phyloP scores from a whole-genome alignment of 345 rosid species.

The Bruguiera sexangula region DNA sequence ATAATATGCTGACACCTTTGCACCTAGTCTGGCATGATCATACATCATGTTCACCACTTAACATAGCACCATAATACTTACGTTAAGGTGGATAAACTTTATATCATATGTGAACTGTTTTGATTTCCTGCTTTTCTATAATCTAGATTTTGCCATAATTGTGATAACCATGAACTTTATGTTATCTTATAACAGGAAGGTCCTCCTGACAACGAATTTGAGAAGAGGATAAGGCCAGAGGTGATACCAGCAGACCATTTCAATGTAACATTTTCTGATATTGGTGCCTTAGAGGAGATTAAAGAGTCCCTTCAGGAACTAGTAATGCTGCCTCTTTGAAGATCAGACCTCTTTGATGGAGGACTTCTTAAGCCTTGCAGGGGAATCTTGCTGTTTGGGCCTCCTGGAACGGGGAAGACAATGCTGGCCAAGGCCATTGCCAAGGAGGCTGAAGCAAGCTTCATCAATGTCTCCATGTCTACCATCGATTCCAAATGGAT shows the following conservation, averaged over 20 bases:
- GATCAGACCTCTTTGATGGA: slow-evolving; percentile 83
- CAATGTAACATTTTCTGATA: slow-evolving; percentile 63
- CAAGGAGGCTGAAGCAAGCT: slow-evolving; percentile 90
- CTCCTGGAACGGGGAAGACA: slow-evolving; percentile 97
- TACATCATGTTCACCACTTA: too few relatives aligned
- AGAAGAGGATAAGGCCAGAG: slow-evolving; percentile 94
- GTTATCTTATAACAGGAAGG: slow-evolving; percentile 38
- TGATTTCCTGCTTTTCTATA: too few relatives aligned
- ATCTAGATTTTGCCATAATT: too few relatives aligned
- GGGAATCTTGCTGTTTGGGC: slow-evolving; percentile 91
- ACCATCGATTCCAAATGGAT: slow-evolving; percentile 94
- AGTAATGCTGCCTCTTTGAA: slow-evolving; percentile 91
- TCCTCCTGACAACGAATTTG: slow-evolving; percentile 76
- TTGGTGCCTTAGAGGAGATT: slow-evolving; percentile 80
- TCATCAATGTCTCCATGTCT: slow-evolving; percentile 93
- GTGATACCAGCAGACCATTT: slow-evolving; percentile 79
- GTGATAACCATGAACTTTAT: too few relatives aligned
- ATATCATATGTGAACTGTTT: too few relatives aligned
- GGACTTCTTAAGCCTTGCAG: slow-evolving; percentile 88
- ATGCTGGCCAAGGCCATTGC: slow-evolving; percentile 98
- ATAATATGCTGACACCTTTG: background rate
- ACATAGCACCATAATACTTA: too few relatives aligned
- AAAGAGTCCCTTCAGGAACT: slow-evolving; percentile 92
- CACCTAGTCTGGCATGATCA: background rate
- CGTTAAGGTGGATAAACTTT: too few relatives aligned